Evolutionary conservation across 345 rosid species (phyloP), one percentile per base, ranked within the genome.

Genomic region (Hypericum androsaemum): DNA sequence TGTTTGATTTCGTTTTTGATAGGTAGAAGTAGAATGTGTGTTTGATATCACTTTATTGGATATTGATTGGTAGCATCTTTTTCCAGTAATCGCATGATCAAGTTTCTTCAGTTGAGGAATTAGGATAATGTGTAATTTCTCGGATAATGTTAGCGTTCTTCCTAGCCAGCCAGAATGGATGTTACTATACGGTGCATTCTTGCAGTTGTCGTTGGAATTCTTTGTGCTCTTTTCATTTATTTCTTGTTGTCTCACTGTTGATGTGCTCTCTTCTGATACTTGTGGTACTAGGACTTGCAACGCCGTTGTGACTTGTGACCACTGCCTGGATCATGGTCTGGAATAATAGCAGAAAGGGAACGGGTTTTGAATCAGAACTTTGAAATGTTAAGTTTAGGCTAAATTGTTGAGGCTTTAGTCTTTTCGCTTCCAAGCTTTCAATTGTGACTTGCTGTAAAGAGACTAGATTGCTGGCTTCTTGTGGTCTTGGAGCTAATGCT

Each of bases 251-350:
- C 12, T 61, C 39, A 38, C 48, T 50, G 63, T 15, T 16, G 6
- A 56, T 39, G 50, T 53, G 53, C 12, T 58, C 66, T 74, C 42
- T 41, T 72, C 59, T 61, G 75, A 52, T 74, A 59, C 70, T 58
- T 57, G 60, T 47, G 77, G 74, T 51, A 43, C 73, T 85, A 81
- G 95, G 94, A 71, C 17, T 86, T 82, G 95, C 95, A 46, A 79
- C 82, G 58, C 82, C 89, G n/a, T 83, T 86, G 88, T 89, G 89
- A 89, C 78, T 54, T 86, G 88, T 89, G 89, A 89, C 78, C 54
- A 72, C 53, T 56, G 65, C 77, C 77, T 74, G 80, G 76, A 67
- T 63, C 75, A 53, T 28, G 68, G 46, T 63, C 59, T 38, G 63
- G 69, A 67, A 66, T 50, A 59, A 58, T 62, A 60, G 60, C 61